Conservation (phyloP, 441 rosid genomes). For the Syzygium syzygioides region DNA sequence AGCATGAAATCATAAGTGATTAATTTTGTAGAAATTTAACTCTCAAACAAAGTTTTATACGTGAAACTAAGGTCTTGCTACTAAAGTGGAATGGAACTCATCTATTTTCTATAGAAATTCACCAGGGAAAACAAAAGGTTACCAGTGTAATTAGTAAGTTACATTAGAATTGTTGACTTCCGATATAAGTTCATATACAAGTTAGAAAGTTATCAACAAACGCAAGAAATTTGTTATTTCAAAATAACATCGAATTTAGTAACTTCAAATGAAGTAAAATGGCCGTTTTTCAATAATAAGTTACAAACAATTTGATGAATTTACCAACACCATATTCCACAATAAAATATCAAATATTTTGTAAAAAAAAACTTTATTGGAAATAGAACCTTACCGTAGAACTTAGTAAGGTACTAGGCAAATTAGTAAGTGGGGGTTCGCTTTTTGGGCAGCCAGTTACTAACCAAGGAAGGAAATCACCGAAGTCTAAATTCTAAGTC, state of each 20-base stretch:
- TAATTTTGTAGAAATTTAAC: background rate
- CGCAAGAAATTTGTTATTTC: background rate
- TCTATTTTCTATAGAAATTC: background rate
- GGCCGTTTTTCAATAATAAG: background rate
- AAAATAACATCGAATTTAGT: background rate
- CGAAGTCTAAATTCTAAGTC: background rate
- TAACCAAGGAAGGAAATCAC: background rate
- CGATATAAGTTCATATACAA: background rate
- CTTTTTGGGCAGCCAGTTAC: background rate
- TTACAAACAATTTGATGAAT: background rate
- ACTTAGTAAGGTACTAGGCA: background rate
- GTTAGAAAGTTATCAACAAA: background rate
- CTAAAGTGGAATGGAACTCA: background rate
- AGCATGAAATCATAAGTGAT: background rate
- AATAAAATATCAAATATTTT: background rate
- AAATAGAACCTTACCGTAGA: background rate
- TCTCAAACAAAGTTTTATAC: background rate
- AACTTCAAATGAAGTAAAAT: background rate
- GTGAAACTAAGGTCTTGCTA: background rate
- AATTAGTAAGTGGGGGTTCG: background rate
- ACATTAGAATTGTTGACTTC: background rate
- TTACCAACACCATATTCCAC: background rate
- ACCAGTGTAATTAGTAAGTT: background rate
- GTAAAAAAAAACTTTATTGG: background rate
- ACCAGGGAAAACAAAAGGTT: background rate